Percentiles rank a stretch among this genome's conserved stretches.
Conservation (phyloP, 208 protist species). For the Angomonas deanei region DNA sequence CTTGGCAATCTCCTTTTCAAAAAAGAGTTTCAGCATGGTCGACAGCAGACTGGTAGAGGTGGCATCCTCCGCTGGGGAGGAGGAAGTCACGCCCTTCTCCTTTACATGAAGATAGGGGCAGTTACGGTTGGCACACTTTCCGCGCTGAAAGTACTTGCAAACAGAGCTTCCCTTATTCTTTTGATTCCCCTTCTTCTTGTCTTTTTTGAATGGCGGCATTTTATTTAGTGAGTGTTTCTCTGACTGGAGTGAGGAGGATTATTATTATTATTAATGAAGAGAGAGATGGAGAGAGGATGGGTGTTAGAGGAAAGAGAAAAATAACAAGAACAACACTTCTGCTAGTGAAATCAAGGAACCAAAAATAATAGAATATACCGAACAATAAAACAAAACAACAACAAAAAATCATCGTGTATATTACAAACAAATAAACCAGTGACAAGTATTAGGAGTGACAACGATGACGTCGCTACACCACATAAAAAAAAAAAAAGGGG, state of each 20-base stretch:
- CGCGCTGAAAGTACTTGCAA: constrained; percentile 68
- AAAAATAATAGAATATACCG: neutral
- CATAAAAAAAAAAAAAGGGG: constrained; percentile 10
- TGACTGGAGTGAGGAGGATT: neutral
- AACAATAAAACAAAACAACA: constrained; percentile 1
- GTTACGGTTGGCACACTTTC: constrained; percentile 59
- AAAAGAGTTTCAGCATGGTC: constrained; percentile 84
- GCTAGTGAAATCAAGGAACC: too few species aligned
- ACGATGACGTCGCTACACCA: neutral
- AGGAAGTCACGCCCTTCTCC: constrained; percentile 7
- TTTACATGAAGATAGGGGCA: constrained; percentile 78
- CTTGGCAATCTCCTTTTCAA: constrained; percentile 73
- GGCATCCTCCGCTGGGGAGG: constrained; percentile 5
- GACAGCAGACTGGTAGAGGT: constrained; percentile 34
- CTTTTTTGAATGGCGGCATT: constrained; percentile 7
- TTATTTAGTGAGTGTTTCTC: neutral
- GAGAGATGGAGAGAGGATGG: neutral
- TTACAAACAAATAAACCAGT: constrained; percentile 10
- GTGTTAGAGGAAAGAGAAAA: constrained; percentile 11
- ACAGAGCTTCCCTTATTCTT: constrained; percentile 13
- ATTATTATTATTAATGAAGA: neutral
- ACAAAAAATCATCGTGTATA: neutral
- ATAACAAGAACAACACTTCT: constrained; percentile 11
- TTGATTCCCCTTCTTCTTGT: constrained; percentile 10
- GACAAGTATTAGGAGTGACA: neutral